These are phyloP conservation scores for Cyclanthera cordifolia DNA, from an alignment of 306 rosid genomes.

Conservation along the genomic window DNA sequence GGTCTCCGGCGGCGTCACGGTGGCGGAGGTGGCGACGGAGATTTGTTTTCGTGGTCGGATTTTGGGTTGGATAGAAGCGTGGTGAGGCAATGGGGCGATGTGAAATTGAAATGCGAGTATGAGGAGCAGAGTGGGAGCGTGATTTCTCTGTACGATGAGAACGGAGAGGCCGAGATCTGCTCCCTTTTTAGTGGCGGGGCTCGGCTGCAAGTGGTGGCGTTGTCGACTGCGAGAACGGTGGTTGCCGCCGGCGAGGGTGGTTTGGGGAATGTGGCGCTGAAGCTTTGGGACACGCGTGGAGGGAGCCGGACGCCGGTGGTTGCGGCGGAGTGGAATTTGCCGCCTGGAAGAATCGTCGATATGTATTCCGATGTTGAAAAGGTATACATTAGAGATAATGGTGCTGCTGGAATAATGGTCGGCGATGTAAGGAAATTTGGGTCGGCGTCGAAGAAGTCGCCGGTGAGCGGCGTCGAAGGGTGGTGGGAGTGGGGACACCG, in stretches of 20 bases:
- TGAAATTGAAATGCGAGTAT: conserved; percentile 28
- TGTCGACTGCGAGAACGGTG: conserved; percentile 20
- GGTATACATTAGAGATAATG: conserved; percentile 25
- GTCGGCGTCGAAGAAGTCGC: conserved; percentile 17
- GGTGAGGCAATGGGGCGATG: conserved; percentile 40
- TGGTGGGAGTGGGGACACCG: conserved; percentile 32
- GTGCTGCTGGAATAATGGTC: conserved; percentile 14
- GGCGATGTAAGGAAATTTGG: conserved; percentile 29
- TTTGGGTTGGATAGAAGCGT: conserved; percentile 28
- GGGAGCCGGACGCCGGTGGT: conserved; percentile 30
- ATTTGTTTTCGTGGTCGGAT: conserved; percentile 27
- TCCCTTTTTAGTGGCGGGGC: neutral
- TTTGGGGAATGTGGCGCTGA: conserved; percentile 20
- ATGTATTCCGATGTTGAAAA: conserved; percentile 18
- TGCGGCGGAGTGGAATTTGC: conserved; percentile 33
- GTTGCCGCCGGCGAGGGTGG: conserved; percentile 16
- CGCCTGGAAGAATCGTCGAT: conserved; percentile 17
- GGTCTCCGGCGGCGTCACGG: conserved; percentile 14
- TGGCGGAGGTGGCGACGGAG: neutral
- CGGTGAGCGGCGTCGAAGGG: conserved; percentile 18
- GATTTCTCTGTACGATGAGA: conserved; percentile 17
- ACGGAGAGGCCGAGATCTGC: conserved; percentile 6
- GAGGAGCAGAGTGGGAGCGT: conserved; percentile 16
- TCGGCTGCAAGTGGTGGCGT: neutral
- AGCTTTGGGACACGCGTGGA: conserved; percentile 43